phyloP scores from a whole-genome alignment of 352 stramenopile genomes.

The Pythium pyrilobum region DNA sequence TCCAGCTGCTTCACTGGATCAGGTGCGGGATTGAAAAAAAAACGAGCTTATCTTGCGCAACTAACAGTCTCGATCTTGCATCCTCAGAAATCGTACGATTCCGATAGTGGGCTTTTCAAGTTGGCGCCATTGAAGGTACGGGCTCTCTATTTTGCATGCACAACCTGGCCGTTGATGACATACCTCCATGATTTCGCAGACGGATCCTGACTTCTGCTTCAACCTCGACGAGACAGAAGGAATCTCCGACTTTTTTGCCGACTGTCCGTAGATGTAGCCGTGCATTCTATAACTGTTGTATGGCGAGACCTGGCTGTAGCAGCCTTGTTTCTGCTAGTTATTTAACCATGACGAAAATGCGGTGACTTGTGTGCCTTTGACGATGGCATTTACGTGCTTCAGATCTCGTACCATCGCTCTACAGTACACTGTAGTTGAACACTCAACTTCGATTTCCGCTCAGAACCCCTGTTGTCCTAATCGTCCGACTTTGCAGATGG shows the following conservation, averaged over 20 bases:
- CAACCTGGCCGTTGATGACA: neutral
- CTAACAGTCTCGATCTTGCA: no score
- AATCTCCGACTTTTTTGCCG: slow-evolving; percentile 85
- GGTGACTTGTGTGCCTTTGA: neutral
- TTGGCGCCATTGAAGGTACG: slow-evolving; percentile 78
- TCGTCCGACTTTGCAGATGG: slow-evolving; percentile 19
- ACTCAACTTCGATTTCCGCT: no score
- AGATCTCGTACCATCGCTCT: no score
- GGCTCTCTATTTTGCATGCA: neutral
- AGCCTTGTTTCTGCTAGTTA: slow-evolving; percentile 14
- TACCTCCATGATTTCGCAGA: slow-evolving; percentile 23
- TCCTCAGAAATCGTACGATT: slow-evolving; percentile 81
- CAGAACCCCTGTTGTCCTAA: no score
- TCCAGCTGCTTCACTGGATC: slow-evolving; percentile 41
- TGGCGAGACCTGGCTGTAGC: neutral
- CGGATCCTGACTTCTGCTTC: slow-evolving; percentile 87
- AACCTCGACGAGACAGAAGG: slow-evolving; percentile 84
- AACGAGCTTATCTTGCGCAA: no score
- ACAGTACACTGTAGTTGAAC: no score
- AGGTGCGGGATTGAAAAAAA: no score
- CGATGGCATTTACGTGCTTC: no score
- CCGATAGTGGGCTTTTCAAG: slow-evolving; percentile 79
- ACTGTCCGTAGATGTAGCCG: slow-evolving; percentile 46
- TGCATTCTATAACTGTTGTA: neutral
- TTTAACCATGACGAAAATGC: slow-evolving; percentile 15